These are phyloP conservation scores for Rhodotorula kratochvilovae DNA, from an alignment of 768 basidiomycete species.

Conservation along the genomic window DNA sequence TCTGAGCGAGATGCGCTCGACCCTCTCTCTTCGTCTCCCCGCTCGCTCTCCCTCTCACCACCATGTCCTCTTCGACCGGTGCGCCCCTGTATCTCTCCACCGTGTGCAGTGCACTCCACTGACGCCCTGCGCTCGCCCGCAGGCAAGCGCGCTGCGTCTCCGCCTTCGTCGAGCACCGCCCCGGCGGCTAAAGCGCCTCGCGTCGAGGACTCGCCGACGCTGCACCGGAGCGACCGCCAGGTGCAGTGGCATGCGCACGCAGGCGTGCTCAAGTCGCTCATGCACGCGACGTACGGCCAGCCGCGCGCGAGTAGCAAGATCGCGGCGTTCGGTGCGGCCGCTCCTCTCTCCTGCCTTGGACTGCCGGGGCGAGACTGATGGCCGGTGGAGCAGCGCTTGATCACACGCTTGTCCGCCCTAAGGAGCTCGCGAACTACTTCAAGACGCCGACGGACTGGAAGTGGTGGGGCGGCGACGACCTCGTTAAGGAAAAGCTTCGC, in stretches of 20 bases:
- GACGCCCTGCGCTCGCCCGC: not conserved
- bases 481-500: not conserved
- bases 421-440: too few relatives aligned
- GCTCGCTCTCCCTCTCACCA: not conserved
- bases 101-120: too few relatives aligned
- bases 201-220: not conserved
- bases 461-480: not conserved
- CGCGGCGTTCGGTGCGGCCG: constrained; percentile 7
- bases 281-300: constrained; percentile 6
- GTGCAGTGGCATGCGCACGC: not conserved
- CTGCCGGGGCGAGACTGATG: not conserved
- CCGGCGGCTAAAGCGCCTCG: not conserved
- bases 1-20: not conserved
- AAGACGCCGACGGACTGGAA: not conserved
- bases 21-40: not conserved
- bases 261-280: not conserved
- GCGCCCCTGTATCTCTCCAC: not conserved
- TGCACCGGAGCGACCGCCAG: not conserved
- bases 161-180: not conserved
- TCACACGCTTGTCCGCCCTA: not conserved
- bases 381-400: not conserved
- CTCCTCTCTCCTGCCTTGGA: not conserved
- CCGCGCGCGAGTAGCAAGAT: not conserved
- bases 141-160: not conserved
- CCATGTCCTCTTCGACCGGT: not conserved